phyloP scores from a whole-genome alignment of 163 green algal species.

The Chlorella variabilis region DNA sequence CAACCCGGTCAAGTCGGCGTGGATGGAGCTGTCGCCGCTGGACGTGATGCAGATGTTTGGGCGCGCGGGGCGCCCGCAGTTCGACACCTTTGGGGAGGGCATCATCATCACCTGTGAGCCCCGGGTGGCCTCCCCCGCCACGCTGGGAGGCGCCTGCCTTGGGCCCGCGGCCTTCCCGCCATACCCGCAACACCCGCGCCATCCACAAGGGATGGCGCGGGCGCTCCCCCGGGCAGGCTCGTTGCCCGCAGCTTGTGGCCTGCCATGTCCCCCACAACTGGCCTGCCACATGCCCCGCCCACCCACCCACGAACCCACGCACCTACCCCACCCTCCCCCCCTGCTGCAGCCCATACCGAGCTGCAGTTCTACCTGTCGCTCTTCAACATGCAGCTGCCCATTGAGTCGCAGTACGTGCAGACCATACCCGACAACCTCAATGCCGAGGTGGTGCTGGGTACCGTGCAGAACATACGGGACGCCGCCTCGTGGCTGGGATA shows the following conservation, averaged over 20 bases:
- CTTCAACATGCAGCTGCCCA: conserved; percentile 98
- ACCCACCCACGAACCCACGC: too few relatives aligned
- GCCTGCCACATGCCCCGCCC: too few relatives aligned
- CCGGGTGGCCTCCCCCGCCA: too few relatives aligned
- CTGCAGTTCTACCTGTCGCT: conserved; percentile 99
- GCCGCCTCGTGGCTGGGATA: conserved; percentile 95
- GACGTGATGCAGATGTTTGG: conserved; percentile 99
- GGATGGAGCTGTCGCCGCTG: conserved; percentile 86
- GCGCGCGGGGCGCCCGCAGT: conserved; percentile 94
- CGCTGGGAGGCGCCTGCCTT: too few relatives aligned
- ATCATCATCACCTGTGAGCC: conserved; percentile 95
- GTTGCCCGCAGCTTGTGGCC: too few relatives aligned
- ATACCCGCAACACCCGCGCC: too few relatives aligned
- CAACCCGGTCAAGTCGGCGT: conserved; percentile 82
- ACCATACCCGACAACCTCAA: conserved; percentile 96
- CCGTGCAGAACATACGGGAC: conserved; percentile 88
- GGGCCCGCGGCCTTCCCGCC: too few relatives aligned
- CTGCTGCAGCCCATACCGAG: conserved; percentile 74
- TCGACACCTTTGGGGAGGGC: conserved; percentile 93
- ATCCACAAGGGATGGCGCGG: too few relatives aligned
- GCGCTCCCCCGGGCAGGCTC: too few relatives aligned
- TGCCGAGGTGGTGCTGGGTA: conserved; percentile 96
- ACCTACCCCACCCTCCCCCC: background rate
- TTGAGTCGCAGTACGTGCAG: conserved; percentile 93
- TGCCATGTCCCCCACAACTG: too few relatives aligned